phyloP scores from a whole-genome alignment of 2,329 filamentous ascomycete species.

The Boeremia lycopersici region DNA sequence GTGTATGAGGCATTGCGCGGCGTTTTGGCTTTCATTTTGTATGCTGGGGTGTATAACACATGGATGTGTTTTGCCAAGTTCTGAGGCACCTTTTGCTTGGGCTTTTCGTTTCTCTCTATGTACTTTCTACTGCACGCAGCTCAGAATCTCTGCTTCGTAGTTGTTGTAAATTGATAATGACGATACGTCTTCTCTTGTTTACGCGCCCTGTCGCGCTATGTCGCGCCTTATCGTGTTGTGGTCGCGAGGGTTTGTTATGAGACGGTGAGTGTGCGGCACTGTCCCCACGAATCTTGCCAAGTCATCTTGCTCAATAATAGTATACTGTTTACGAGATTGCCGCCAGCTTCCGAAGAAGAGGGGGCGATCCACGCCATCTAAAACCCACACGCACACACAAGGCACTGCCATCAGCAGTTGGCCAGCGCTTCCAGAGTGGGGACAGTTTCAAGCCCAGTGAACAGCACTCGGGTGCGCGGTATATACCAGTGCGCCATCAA shows the following conservation, averaged over 20 bases:
- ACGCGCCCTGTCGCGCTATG: too few relatives aligned
- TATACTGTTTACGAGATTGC: neutral
- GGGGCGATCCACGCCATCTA: neutral
- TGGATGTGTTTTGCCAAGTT: neutral
- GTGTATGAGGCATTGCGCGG: conserved; percentile 18
- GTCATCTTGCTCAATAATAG: neutral
- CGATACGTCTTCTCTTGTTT: neutral
- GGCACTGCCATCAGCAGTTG: too few relatives aligned
- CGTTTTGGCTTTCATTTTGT: conserved; percentile 10
- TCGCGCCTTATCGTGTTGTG: too few relatives aligned
- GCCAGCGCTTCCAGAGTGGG: neutral
- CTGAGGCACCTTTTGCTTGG: neutral
- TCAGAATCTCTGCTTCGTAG: conserved; percentile 1
- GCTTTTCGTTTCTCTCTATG: neutral
- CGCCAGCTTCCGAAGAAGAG: neutral
- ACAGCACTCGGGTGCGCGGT: neutral
- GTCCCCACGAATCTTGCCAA: neutral
- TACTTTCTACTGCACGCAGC: neutral
- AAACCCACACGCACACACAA: neutral
- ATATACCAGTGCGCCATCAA: neutral
- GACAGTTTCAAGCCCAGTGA: neutral
- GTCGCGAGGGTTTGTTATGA: neutral
- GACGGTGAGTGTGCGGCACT: neutral
- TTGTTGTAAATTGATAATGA: neutral
- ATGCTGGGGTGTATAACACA: conserved; percentile 8